Evolutionary conservation across 495 filamentous ascomycete genomes (phyloP).

Genomic region (Schizothecium vesticola): DNA sequence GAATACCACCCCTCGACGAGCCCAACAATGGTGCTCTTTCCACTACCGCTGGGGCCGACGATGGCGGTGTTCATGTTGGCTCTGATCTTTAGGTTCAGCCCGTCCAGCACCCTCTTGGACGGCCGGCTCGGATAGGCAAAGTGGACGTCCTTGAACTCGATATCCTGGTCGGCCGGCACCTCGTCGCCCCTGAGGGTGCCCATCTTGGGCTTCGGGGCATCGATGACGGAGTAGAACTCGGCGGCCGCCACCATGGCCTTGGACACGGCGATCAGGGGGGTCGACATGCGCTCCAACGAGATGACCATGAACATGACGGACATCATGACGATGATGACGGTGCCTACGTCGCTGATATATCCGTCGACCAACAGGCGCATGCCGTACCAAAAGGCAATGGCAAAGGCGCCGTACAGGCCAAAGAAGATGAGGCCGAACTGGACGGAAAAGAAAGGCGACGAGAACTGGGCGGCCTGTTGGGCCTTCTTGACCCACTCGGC

Average conservation of each 20-base stretch:
- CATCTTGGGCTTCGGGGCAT: constrained; percentile 44
- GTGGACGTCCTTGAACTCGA: constrained; percentile 54
- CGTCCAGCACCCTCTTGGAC: constrained; percentile 53
- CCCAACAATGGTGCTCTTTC: constrained; percentile 89
- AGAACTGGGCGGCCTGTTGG: constrained; percentile 44
- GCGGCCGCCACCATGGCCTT: constrained; percentile 52
- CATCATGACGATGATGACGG: constrained; percentile 48
- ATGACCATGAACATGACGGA: constrained; percentile 54
- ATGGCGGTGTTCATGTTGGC: constrained; percentile 85
- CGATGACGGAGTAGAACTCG: constrained; percentile 54
- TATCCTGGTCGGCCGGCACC: constrained; percentile 47
- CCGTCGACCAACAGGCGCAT: constrained; percentile 37
- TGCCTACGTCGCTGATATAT: constrained; percentile 39
- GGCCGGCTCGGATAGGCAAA: constrained; percentile 69
- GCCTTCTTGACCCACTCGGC: constrained; percentile 53
- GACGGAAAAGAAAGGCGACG: constrained; percentile 39
- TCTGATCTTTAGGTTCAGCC: constrained; percentile 53
- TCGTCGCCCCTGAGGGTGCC: constrained; percentile 41
- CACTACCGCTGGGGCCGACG: constrained; percentile 76
- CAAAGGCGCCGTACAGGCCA: constrained; percentile 38
- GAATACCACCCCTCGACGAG: constrained; percentile 91
- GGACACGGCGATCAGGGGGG: constrained; percentile 45
- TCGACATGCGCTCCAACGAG: constrained; percentile 46
- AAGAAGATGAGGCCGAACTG: constrained; percentile 42
- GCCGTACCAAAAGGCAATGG: constrained; percentile 51